phyloP scores from a whole-genome alignment of 352 stramenopile genomes.

The Pythium pectinolyticum region DNA sequence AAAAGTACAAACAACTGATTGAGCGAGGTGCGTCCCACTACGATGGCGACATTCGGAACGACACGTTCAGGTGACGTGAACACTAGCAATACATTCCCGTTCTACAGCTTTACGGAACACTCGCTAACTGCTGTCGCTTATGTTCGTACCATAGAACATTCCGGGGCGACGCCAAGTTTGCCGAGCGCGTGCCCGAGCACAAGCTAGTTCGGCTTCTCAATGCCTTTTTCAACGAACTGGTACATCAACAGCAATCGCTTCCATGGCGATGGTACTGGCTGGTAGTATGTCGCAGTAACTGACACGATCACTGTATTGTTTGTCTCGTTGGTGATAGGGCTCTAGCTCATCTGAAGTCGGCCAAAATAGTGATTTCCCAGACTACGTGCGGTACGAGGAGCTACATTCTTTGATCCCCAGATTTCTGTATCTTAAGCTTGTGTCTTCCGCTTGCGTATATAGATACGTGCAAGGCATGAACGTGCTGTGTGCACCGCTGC shows the following conservation, averaged over 20 bases:
- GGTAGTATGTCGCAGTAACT: neutral
- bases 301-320: neutral
- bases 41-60: conserved; percentile 89
- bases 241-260: conserved; percentile 1
- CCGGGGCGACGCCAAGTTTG: conserved; percentile 84
- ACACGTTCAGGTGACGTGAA: conserved; percentile 89
- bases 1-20: conserved; percentile 71
- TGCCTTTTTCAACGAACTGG: conserved; percentile 89
- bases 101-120: no score
- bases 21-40: conserved; percentile 72
- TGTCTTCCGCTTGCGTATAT: no score
- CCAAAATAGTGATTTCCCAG: conserved; percentile 13
- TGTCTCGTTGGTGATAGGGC: no score
- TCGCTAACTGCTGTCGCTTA: no score
- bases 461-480: conserved; percentile 94
- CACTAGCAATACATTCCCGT: no score
- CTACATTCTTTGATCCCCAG: no score
- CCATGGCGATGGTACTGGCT: neutral
- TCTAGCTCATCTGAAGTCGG: conserved; percentile 21
- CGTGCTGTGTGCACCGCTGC: conserved; percentile 83
- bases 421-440: no score
- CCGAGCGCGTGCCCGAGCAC: conserved; percentile 85
- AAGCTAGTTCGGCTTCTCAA: conserved; percentile 91
- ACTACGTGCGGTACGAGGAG: conserved; percentile 30
- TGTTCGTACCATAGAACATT: conserved; percentile 64